Conservation (phyloP, 2,329 filamentous ascomycete species). For the Penicillium expansum region DNA sequence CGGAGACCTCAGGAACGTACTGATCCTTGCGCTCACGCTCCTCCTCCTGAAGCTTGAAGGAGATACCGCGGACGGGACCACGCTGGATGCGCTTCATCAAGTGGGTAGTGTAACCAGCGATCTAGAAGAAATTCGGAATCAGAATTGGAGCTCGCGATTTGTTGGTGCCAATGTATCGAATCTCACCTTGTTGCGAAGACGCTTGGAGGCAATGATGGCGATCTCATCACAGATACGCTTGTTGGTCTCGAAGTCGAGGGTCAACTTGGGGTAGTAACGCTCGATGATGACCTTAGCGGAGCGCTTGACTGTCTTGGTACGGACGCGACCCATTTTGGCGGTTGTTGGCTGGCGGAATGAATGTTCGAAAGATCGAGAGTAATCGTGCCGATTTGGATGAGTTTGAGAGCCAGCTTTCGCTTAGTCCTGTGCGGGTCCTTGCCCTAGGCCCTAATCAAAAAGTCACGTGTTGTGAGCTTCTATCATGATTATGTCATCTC, state of each 20-base stretch:
- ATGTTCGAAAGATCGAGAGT: conserved; percentile 24
- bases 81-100: conserved; percentile 99
- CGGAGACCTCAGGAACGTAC: conserved; percentile 98
- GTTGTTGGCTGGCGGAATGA: conserved; percentile 36
- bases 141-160: neutral
- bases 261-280: conserved; percentile 95
- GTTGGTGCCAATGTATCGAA: neutral
- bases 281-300: conserved; percentile 99
- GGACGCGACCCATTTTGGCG: conserved; percentile 52
- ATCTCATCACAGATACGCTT: conserved; percentile 99
- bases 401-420: conserved; percentile 20
- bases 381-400: conserved; percentile 17
- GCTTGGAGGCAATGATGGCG: conserved; percentile 98
- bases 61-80: conserved; percentile 98
- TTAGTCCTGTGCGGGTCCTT: conserved; percentile 26
- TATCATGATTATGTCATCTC: neutral
- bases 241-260: conserved; percentile 99
- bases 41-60: conserved; percentile 99
- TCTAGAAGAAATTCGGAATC: conserved; percentile 50
- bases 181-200: conserved; percentile 94
- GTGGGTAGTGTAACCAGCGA: conserved; percentile 97
- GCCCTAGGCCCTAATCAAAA: conserved; percentile 20
- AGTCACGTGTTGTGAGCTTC: conserved; percentile 11
- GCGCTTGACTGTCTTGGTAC: conserved; percentile 67
- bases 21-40: conserved; percentile 99